Base-by-base conservation (phyloP, 2,329 filamentous ascomycete genomes). In the Pezicula radicicola region DNA sequence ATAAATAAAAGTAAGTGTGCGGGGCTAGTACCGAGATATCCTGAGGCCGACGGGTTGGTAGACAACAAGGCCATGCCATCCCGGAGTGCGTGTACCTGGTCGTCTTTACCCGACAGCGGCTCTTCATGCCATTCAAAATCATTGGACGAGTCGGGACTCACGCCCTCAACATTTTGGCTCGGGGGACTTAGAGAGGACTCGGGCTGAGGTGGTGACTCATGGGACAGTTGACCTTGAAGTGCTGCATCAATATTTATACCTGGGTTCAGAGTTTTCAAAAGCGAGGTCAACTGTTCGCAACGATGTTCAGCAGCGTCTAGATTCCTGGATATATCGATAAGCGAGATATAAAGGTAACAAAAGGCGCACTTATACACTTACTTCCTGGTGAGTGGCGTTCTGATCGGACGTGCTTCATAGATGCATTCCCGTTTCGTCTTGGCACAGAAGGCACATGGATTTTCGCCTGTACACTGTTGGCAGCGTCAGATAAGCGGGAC, bases 401-500 rank as follows among this genome's bases (percentile, higher is more conserved):
- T 46, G 10, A 55, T 40, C 19, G 53, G 53, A 3, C 53, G 48
- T 40, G 53, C 43, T 7, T 37, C 45, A 45, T 55, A 58, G 15
- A 55, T 46, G 45, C 53, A 58, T 27, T 39, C 30, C 35, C 37
- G 44, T 36, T 52, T 36, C 6, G 53, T 49, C 46, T 48, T 50
- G 15, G 42, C 15, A 51, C 53, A 55, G 36, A 50, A 55, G 0
- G 42, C 42, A 46, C 51, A 55, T 18, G 55, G 51, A 15, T 28
- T 18, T 33, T 54, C 53, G 6, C 53, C 51, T 19, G 53, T 52
- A 44, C 51, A 58, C 55, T 55, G 25, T 21, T 37, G 35, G 9
- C 19, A 30, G 19, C 5, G n/a, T 96, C 91, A 94, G 89, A 63
- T 89, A 88, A 13, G 91, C 91, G 42, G 91, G 96, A 2, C 91